Conservation (phyloP, 1,284 basidiomycete genomes). For the Rhodotorula sp. region DNA sequence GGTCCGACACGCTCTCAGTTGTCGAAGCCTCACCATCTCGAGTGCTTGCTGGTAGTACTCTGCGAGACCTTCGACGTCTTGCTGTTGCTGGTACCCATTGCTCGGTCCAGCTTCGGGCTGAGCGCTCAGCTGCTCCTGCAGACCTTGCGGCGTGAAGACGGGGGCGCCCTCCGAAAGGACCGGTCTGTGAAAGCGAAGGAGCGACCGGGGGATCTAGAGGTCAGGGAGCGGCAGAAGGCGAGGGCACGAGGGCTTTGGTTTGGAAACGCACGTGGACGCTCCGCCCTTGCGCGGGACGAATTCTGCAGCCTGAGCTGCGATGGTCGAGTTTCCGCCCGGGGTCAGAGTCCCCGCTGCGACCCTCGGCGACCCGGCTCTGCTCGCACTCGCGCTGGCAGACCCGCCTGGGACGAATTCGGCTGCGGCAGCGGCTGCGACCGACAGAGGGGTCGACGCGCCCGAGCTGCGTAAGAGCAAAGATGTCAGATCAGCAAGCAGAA, state of each 20-base stretch:
- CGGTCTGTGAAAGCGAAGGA: slow-evolving; percentile 14
- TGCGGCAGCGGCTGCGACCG: slow-evolving; percentile 28
- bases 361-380: not conserved
- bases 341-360: not conserved
- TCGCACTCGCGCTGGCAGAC: not conserved
- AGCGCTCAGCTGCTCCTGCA: not conserved
- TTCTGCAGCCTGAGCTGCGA: slow-evolving; percentile 25
- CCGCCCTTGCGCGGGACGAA: slow-evolving; percentile 28
- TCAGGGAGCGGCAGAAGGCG: not conserved
- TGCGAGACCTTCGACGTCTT: slow-evolving; percentile 13
- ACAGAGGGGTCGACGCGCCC: slow-evolving; percentile 24
- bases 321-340: not conserved
- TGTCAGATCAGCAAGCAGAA: not conserved
- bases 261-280: slow-evolving; percentile 24
- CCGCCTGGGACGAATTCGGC: slow-evolving; percentile 40
- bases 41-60: slow-evolving; percentile 38
- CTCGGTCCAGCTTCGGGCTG: not conserved
- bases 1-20: no score
- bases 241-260: not conserved
- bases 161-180: slow-evolving; percentile 28
- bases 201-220: no score
- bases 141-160: slow-evolving; percentile 18
- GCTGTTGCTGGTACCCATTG: slow-evolving; percentile 2
- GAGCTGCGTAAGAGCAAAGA: not conserved
- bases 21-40: slow-evolving; percentile 26